These are phyloP conservation scores for Peniophora sp. DNA, from an alignment of 1,284 basidiomycete genomes.

Conservation along the genomic window DNA sequence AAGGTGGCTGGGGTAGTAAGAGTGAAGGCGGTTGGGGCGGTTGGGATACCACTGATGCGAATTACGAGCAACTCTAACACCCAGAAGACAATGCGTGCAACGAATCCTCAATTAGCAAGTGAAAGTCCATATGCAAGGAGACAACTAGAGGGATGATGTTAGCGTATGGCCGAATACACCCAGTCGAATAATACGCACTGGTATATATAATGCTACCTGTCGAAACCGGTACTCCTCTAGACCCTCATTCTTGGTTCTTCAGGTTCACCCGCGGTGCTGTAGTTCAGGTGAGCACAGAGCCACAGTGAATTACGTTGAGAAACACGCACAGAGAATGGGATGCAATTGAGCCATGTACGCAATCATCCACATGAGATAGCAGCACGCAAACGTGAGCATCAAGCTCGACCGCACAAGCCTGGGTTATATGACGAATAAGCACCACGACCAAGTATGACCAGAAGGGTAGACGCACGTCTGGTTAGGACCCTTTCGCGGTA, in stretches of 20 bases:
- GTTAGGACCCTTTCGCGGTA: constrained; percentile 77
- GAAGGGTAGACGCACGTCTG: constrained; percentile 63
- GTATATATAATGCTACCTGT: background rate
- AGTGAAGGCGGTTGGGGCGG: too few relatives aligned
- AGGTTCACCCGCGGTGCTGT: constrained; percentile 10
- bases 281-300: constrained; percentile 8
- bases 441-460: constrained; percentile 1
- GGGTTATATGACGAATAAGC: constrained; percentile 7
- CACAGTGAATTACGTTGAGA: background rate
- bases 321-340: constrained; percentile 70
- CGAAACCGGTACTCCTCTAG: background rate
- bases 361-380: constrained; percentile 93
- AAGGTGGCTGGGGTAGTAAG: background rate
- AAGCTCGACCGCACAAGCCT: constrained; percentile 78
- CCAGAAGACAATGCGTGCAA: background rate
- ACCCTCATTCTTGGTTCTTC: background rate
- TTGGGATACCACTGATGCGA: too few relatives aligned
- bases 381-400: constrained; percentile 69
- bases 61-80: too few relatives aligned
- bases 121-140: background rate
- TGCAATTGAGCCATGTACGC: constrained; percentile 89
- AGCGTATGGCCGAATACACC: background rate
- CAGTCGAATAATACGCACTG: constrained; percentile 2
- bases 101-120: background rate
- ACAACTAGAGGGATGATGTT: background rate